phyloP scores from a whole-genome alignment of 257 asterid species.

The Osmanthus fragrans region DNA sequence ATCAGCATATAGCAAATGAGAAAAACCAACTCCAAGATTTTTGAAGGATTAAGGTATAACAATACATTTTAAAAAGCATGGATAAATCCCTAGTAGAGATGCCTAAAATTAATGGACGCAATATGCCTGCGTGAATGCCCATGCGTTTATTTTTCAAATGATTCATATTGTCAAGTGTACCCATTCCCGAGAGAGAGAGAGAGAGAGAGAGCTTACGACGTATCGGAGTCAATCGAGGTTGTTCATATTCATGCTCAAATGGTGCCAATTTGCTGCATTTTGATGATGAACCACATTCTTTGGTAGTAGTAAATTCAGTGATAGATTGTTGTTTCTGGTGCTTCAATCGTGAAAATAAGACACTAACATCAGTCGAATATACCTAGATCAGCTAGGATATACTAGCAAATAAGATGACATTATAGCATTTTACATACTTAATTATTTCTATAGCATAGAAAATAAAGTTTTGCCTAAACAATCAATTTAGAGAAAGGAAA shows the following conservation, averaged over 20 bases:
- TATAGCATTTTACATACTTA: neutral
- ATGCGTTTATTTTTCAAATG: too few species aligned
- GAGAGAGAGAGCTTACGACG: constrained; percentile 55
- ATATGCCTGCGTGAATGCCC: neutral
- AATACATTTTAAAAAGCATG: neutral
- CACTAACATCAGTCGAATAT: neutral
- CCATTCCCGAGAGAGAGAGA: too few species aligned
- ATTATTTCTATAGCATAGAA: neutral
- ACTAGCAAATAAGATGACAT: neutral
- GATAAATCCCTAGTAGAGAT: too few species aligned
- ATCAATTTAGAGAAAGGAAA: too few species aligned
- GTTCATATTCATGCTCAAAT: constrained; percentile 41
- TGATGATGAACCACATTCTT: constrained; percentile 60
- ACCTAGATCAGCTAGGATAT: neutral
- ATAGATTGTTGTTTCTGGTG: constrained; percentile 57
- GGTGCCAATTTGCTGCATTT: constrained; percentile 45
- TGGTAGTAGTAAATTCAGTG: constrained; percentile 27
- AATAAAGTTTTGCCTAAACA: neutral
- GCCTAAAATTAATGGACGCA: neutral
- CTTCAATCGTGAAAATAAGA: constrained; percentile 28
- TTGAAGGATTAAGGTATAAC: neutral
- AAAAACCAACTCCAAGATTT: neutral
- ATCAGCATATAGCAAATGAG: neutral
- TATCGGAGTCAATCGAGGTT: constrained; percentile 59
- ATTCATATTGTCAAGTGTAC: too few species aligned